These are phyloP conservation scores for Carpinus fangiana DNA, from an alignment of 306 rosid genomes.

Conservation along the genomic window DNA sequence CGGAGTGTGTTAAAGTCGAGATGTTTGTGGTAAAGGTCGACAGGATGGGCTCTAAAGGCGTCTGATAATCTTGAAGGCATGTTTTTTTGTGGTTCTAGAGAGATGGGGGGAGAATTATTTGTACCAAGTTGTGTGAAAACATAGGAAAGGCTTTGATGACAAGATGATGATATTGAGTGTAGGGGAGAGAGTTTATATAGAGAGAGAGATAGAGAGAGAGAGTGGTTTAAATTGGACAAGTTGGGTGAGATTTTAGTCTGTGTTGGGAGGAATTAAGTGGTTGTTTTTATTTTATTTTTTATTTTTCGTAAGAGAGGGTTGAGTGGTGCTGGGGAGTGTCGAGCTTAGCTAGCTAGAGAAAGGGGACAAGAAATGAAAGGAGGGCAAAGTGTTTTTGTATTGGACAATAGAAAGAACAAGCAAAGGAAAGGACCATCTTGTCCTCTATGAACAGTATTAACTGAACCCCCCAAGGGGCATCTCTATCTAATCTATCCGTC, in stretches of 20 bases:
- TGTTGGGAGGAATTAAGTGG: not conserved
- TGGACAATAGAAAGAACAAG: constrained; percentile 56
- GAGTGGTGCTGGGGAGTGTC: constrained; percentile 15
- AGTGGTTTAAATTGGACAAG: not conserved
- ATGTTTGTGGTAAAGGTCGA: constrained; percentile 52
- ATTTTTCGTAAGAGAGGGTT: not conserved
- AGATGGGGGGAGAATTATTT: too few species aligned
- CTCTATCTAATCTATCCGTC: not conserved
- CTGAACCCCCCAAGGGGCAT: constrained; percentile 24
- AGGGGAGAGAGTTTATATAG: not conserved
- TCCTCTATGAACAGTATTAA: constrained; percentile 38
- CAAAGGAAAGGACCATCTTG: constrained; percentile 50
- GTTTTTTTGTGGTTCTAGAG: not conserved
- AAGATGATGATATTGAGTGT: constrained; percentile 19
- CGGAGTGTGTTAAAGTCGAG: constrained; percentile 62
- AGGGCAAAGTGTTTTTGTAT: constrained; percentile 22
- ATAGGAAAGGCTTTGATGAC: constrained; percentile 33
- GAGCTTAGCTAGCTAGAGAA: not conserved
- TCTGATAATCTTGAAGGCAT: constrained; percentile 81
- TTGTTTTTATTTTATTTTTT: too few species aligned
- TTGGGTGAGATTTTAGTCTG: constrained; percentile 12
- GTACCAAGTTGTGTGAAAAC: constrained; percentile 11
- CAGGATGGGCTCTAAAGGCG: constrained; percentile 58
- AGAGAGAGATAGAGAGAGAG: not conserved
- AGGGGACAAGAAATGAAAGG: constrained; percentile 29